Evolutionary conservation across 1,284 basidiomycete species (phyloP).

Genomic region (Boletus mariae): DNA sequence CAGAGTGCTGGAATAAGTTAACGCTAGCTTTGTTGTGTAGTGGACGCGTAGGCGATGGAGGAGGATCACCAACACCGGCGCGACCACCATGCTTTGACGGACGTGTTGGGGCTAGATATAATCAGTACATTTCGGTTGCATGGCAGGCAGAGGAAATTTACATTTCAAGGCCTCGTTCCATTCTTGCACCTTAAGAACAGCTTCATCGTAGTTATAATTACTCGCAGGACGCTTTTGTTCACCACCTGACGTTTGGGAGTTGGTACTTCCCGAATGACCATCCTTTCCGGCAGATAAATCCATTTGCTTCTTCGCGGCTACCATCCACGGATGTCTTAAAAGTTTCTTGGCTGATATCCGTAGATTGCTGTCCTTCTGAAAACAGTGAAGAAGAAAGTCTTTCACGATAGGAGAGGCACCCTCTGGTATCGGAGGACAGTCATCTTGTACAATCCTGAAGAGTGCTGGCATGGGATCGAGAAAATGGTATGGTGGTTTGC

Average conservation of each 20-base stretch:
- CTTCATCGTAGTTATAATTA: slow-evolving; percentile 89
- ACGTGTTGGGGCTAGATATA: slow-evolving; percentile 48
- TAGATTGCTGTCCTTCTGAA: slow-evolving; percentile 95
- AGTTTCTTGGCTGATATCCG: slow-evolving; percentile 93
- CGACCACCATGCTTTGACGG: slow-evolving; percentile 61
- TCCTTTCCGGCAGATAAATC: slow-evolving; percentile 41
- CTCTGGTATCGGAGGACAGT: slow-evolving; percentile 93
- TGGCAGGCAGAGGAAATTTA: slow-evolving; percentile 31
- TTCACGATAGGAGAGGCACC: slow-evolving; percentile 92
- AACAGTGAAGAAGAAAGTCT: slow-evolving; percentile 95
- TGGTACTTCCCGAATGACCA: slow-evolving; percentile 28
- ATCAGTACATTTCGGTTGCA: slow-evolving; percentile 26
- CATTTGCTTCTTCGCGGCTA: slow-evolving; percentile 77
- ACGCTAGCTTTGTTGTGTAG: slow-evolving; percentile 31
- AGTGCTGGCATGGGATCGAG: slow-evolving; percentile 97
- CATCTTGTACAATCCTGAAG: slow-evolving; percentile 97
- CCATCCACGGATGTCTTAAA: slow-evolving; percentile 94
- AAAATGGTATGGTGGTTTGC: slow-evolving; percentile 93
- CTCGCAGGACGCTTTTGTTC: slow-evolving; percentile 54
- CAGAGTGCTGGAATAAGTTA: slow-evolving; percentile 31
- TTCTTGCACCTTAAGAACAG: slow-evolving; percentile 92
- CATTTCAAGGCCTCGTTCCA: slow-evolving; percentile 97
- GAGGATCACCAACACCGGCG: slow-evolving; percentile 31
- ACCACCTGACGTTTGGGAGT: slow-evolving; percentile 26
- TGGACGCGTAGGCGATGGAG: slow-evolving; percentile 40